Evolutionary conservation across 257 asterid species (phyloP).

Genomic region (Solanum sparsipilum): DNA sequence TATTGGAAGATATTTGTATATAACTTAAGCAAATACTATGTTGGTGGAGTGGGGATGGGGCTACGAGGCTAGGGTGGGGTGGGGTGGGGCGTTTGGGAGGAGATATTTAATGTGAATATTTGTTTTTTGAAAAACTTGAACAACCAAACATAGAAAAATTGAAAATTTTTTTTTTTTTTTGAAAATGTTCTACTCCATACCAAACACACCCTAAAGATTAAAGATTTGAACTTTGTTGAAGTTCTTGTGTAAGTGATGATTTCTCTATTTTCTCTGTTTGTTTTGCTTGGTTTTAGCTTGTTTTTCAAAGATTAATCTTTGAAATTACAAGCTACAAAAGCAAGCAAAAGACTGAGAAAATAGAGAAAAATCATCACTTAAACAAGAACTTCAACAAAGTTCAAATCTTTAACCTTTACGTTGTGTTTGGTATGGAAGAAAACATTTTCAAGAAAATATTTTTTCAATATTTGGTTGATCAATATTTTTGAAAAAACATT

Average conservation of each 20-base stretch:
- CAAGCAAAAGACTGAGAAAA: not conserved
- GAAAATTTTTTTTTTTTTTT: not conserved
- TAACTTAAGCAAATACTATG: not conserved
- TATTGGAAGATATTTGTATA: not conserved
- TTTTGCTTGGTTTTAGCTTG: not conserved
- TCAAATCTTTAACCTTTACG: not conserved
- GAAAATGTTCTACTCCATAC: not conserved
- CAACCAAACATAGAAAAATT: not conserved
- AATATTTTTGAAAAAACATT: not conserved
- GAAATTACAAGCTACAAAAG: not conserved
- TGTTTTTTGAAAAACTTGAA: not conserved
- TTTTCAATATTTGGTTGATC: not conserved
- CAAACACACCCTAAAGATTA: not conserved
- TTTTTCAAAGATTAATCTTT: not conserved
- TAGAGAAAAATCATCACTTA: slow-evolving; percentile 19
- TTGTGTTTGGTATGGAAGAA: not conserved
- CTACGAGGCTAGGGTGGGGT: not conserved
- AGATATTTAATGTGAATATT: not conserved
- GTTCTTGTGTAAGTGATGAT: slow-evolving; percentile 55
- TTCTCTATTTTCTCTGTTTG: not conserved
- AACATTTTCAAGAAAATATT: not conserved
- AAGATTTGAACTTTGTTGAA: slow-evolving; percentile 10
- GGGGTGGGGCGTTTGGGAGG: not conserved
- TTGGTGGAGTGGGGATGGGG: not conserved
- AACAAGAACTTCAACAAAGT: slow-evolving; percentile 50